Base-by-base conservation (phyloP, 2,329 filamentous ascomycete species). In the Penicillium sp. region DNA sequence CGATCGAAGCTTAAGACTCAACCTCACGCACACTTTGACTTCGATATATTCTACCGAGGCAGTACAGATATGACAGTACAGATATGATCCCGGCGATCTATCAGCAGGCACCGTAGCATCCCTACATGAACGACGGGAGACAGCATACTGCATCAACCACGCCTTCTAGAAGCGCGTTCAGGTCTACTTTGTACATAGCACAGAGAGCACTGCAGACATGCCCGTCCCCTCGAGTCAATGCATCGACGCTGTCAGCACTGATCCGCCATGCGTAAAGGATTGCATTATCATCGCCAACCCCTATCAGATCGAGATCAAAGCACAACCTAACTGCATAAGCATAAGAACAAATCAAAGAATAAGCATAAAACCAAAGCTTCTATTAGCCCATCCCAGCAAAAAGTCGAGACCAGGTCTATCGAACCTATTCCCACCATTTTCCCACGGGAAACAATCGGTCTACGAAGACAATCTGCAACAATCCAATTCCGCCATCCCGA, bases 131-230 rank as follows among this genome's bases (percentile, higher is more conserved):
- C 48, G 27, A 49, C 49, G 54, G 54, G 43, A 57, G 41, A 53
- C 54, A 57, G 54, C 54, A 57, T 57, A 57, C 49, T 57, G 54
- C 54, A 53, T 47, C 49, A 41, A 46, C 54, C 49, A 47, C 23
- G 27, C 21, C 29, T 53, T 51, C 48, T 53, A 39, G 41, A 57
- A 57, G 54, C 15, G 29, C 21, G 45, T 36, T 45, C 45, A 50
- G 15, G 21, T 55, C 29, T 41, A 53, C 36, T 29, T 31, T 53
- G 34, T 46, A 47, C 50, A 57, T 53, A 57, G 21, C 49, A 56
- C 48, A 53, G 36, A 53, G 36, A 57, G 43, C 49, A 57, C 54
- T 57, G 54, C 54, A 57, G 41, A 41, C 31, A 57, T 40, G 33
- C 4, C 47, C 47, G 29, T 49, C 27, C 27, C 21, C 4, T 52